Evolutionary conservation across 1,139 yeast species (phyloP).

Genomic region (Taiozyma sp.): DNA sequence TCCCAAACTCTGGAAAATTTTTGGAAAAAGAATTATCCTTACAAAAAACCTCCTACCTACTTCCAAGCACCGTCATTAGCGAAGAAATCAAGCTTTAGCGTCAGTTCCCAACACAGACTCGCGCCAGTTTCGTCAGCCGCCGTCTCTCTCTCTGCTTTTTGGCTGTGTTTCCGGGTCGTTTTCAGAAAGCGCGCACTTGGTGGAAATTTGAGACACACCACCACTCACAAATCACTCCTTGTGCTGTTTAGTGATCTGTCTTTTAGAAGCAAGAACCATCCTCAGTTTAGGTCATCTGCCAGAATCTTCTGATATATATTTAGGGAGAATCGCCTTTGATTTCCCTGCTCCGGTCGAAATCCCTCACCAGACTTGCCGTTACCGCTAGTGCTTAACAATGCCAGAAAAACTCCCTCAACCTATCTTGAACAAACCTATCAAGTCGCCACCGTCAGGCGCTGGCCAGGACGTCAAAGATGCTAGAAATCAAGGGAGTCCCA

Average conservation of each 20-base stretch:
- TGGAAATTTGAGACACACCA: not conserved
- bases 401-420: slow-evolving; percentile 17
- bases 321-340: not conserved
- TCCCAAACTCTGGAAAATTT: not conserved
- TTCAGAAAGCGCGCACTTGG: not conserved
- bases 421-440: slow-evolving; percentile 17
- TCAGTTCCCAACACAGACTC: not conserved
- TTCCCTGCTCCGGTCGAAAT: not conserved
- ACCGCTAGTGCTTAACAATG: not conserved
- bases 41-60: not conserved
- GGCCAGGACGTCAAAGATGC: not conserved
- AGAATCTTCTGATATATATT: not conserved
- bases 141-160: not conserved
- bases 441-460: slow-evolving; percentile 1
- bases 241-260: not conserved
- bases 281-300: not conserved
- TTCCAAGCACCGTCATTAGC: not conserved
- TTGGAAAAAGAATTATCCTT: not conserved
- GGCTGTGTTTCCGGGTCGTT: not conserved
- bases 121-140: not conserved
- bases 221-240: not conserved
- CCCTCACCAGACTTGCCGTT: not conserved
- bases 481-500: not conserved
- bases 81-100: not conserved
- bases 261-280: not conserved